Evolutionary conservation across 225 moss, liverwort and hornwort genomes (phyloP), one percentile per base, ranked within the genome.

Genomic region (Polytrichum formosum): DNA sequence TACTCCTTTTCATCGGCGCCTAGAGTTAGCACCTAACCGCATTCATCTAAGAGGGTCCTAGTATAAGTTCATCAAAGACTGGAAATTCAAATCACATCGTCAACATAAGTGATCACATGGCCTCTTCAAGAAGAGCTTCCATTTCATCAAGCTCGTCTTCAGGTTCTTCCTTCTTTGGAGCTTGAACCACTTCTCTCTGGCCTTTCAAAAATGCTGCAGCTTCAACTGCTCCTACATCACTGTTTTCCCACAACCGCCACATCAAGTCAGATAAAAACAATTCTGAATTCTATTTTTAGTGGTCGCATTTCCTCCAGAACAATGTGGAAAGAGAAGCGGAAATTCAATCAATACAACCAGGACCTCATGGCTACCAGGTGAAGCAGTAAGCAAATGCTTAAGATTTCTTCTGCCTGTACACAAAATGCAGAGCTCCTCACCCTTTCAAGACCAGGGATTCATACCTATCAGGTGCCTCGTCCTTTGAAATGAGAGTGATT

Each of bases 121-220:
- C 84, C 63, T 91, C 94, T 58, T 87, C 94, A 20, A 97, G 79
- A 53, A 97, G 89, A 54, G 89, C 94, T 76, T 97, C 94, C 88
- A 97, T 91, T 83, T 94, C 94, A 74, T 98, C 97, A n/a, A 92
- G 66, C 69, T 98, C 91, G 26, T 94, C 90, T 58, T 78, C 90
- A 1, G 80, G 55, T 75, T 76, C 88, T 67, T 82, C 90, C 74
- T 87, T 75, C 23, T 28, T 64, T 72, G 74, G 61, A 60, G 55
- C 72, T 46, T 46, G 13, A 16, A 46, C 0, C 67, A 35, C 71
- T 58, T 62, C 59, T 61, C 71, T 71, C 66, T 66, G 74, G 28
- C 82, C 81, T 25, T 72, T 76, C 69, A 98, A 64, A 58, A 98
- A 98, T 54, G 88, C 76, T 55, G 70, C 84, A 68, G 98, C 94